Evolutionary conservation across 306 rosid genomes (phyloP), one percentile per base, ranked within the genome.

Genomic region (Pterocarpus santalinus): DNA sequence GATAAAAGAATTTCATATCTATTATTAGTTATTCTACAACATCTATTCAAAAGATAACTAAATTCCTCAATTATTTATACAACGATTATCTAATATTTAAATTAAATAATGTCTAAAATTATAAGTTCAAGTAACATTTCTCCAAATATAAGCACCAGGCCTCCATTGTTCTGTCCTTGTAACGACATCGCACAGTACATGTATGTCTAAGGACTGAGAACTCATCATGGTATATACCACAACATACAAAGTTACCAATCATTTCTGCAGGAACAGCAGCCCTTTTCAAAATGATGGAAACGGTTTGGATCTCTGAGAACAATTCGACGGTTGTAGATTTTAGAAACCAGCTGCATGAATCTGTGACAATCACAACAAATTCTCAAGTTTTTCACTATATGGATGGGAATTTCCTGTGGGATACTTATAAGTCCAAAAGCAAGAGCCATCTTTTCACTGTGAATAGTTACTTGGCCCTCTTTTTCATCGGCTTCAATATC

Each of bases 361-460:
- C 67, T 80, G 77, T 91, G 95, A 77, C 89, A 91, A 73, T 91
- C 91, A 65, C 79, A 66, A 34, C 91, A 91, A 76, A 89, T 81
- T 79, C 91, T 87, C 38, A 91, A 75, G 73, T 91, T 91, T 73
- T 87, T 89, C 80, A 91, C 92, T 73, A 85, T 84, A n/a, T 84
- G 89, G 80, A 85, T 85, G 60, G 87, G 85, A 72, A 72, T 77
- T 17, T 81, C 84, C 13, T 76, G 58, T 7, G 71, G 87, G 4
- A 46, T 60, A 72, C 74, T 86, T 53, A 41, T 32, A 12, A 87
- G 60, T 67, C 89, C 93, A 82, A 89, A 91, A 30, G 90, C 88
- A 63, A 89, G 87, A 72, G 89, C 88, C 86, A 91, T 78, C 86
- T 86, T 91, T 79, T 89, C 91, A 77, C 89, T 91, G 43, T 88